Percentiles rank a stretch among this genome's conserved stretches.
Conservation (phyloP, 805 yeast genomes). For the Priceomyces haplophilus region DNA sequence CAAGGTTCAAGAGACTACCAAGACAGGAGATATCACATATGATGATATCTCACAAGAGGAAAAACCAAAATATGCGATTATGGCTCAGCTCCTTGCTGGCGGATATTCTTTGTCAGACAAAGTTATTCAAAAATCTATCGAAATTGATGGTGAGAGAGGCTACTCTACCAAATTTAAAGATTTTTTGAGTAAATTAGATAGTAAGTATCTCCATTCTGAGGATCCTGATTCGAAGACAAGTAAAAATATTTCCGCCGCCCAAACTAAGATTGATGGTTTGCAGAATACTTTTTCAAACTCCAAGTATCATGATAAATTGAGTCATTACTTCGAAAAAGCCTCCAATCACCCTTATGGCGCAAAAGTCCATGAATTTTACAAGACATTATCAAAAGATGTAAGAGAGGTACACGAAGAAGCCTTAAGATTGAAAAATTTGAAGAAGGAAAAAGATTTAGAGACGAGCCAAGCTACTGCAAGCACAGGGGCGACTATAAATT, state of each 20-base stretch:
- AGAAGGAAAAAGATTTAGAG: constrained; percentile 29
- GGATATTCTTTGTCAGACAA: constrained; percentile 69
- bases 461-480: constrained; percentile 2
- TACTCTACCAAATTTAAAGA: constrained; percentile 51
- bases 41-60: constrained; percentile 68
- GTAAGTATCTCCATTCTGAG: constrained; percentile 55
- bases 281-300: constrained; percentile 31
- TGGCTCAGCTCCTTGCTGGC: constrained; percentile 73
- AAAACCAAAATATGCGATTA: constrained; percentile 70
- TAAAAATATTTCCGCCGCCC: constrained; percentile 34
- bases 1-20: constrained; percentile 15
- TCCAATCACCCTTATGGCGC: constrained; percentile 50
- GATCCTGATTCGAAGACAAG: constrained; percentile 47
- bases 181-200: constrained; percentile 55
- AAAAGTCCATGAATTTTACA: constrained; percentile 60
- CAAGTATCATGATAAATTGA: constrained; percentile 32
- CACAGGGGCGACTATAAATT: constrained; percentile 8
- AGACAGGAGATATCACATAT: constrained; percentile 29
- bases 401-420: constrained; percentile 73
- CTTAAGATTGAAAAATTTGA: constrained; percentile 60
- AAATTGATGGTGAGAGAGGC: constrained; percentile 65
- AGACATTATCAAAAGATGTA: constrained; percentile 52
- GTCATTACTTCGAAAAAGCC: constrained; percentile 47
- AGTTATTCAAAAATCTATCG: constrained; percentile 57
- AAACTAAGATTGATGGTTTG: constrained; percentile 39